Percentiles rank a stretch among this genome's conserved stretches.
phyloP scores from a whole-genome alignment of 2,329 filamentous ascomycete genomes.

The Neofusicoccum sp. region DNA sequence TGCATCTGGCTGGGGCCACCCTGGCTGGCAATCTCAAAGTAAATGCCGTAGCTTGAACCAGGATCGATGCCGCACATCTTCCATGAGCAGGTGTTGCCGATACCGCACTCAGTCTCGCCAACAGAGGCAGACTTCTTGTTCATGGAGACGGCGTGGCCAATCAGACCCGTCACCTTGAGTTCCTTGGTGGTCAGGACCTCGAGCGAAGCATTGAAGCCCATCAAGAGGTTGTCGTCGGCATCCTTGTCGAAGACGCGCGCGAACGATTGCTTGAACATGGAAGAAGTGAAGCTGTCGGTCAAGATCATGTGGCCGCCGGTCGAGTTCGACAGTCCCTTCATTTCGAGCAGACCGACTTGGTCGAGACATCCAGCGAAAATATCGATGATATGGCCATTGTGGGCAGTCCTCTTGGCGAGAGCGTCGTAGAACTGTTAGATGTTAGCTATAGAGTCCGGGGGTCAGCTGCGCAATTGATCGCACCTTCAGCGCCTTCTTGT shows the following conservation, averaged over 20 bases:
- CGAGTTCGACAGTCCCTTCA: conserved; percentile 95
- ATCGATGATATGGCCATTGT: conserved; percentile 97
- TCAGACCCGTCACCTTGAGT: conserved; percentile 94
- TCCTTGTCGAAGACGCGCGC: conserved; percentile 97
- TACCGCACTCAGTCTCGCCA: conserved; percentile 96
- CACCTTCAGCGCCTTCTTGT: conserved; percentile 97
- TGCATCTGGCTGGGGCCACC: conserved; percentile 83
- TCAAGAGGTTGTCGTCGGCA: conserved; percentile 87
- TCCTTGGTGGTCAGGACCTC: conserved; percentile 98
- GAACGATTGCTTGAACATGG: conserved; percentile 99
- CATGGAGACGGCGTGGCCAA: conserved; percentile 92
- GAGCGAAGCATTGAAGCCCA: conserved; percentile 97
- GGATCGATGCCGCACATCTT: conserved; percentile 99
- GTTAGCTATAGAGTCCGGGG: conserved; percentile 22
- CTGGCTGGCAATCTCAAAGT: conserved; percentile 96
- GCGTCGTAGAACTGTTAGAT: conserved; percentile 80
- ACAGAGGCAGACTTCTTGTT: conserved; percentile 99
- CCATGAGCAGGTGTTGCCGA: conserved; percentile 98
- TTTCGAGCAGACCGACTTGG: conserved; percentile 94
- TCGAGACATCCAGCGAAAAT: conserved; percentile 97
- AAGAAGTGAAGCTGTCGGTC: conserved; percentile 97
- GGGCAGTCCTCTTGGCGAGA: conserved; percentile 88
- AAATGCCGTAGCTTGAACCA: conserved; percentile 88
- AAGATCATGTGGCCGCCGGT: conserved; percentile 98
- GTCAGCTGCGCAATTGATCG: conserved; percentile 25